phyloP scores from a whole-genome alignment of 495 filamentous ascomycete genomes.

The Aspergillus homomorphus region DNA sequence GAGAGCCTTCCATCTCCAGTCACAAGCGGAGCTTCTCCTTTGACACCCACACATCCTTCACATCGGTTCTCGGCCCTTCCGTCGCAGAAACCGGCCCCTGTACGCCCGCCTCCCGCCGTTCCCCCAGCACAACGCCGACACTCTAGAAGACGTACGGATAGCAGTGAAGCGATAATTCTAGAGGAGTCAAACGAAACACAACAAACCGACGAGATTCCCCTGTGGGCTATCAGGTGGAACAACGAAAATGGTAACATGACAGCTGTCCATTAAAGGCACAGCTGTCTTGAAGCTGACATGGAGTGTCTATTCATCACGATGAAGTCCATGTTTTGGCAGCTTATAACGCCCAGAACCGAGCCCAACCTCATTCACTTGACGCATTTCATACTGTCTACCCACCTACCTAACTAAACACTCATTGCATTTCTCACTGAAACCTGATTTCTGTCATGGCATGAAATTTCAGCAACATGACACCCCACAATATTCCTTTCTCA shows the following conservation, averaged over 20 bases:
- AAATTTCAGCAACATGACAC: neutral
- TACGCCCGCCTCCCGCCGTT: slow-evolving; percentile 37
- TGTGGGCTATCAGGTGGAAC: slow-evolving; percentile 44
- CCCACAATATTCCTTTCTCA: neutral
- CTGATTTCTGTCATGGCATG: neutral
- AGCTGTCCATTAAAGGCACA: slow-evolving; percentile 33
- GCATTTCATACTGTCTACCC: neutral
- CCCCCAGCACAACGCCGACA: slow-evolving; percentile 39
- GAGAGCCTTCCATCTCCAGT: slow-evolving; percentile 41
- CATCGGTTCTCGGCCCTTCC: slow-evolving; percentile 45
- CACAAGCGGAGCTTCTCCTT: slow-evolving; percentile 39
- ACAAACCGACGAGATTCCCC: slow-evolving; percentile 31
- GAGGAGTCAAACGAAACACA: slow-evolving; percentile 24
- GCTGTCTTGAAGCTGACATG: neutral
- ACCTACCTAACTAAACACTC: neutral
- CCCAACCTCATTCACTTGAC: neutral
- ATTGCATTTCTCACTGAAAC: neutral
- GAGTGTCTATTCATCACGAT: too few relatives aligned
- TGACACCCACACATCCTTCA: slow-evolving; percentile 45
- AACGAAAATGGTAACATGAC: slow-evolving; percentile 32
- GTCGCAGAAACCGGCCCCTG: slow-evolving; percentile 39
- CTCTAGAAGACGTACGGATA: slow-evolving; percentile 44
- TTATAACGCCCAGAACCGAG: neutral
- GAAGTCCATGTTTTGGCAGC: neutral
- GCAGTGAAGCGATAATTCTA: slow-evolving; percentile 43